phyloP scores from a whole-genome alignment of 164 flowering plant species.

The Piper longum region DNA sequence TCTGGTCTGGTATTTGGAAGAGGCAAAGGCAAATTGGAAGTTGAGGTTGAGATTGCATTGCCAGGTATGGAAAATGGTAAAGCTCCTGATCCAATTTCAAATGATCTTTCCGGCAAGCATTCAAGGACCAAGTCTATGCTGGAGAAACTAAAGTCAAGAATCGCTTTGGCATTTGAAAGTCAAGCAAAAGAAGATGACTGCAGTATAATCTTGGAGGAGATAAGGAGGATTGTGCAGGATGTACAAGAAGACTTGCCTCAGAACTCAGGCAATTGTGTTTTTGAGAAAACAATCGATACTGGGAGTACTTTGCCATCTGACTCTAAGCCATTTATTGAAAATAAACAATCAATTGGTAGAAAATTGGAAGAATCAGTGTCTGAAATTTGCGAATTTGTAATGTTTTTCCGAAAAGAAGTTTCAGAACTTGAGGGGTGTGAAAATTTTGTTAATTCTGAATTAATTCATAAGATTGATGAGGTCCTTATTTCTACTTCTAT shows the following conservation, averaged over 20 bases:
- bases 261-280: conserved; percentile 11
- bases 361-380: conserved; percentile 47
- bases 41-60: background rate
- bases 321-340: conserved; percentile 3
- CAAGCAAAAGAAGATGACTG: conserved; percentile 15
- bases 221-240: conserved; percentile 37
- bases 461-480: conserved; percentile 31
- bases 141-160: conserved; percentile 14
- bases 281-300: conserved; percentile 21
- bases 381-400: conserved; percentile 54
- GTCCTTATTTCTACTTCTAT: conserved; percentile 39
- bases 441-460: conserved; percentile 20
- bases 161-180: conserved; percentile 16
- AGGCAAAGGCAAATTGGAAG: background rate
- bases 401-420: conserved; percentile 60
- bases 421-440: conserved; percentile 24
- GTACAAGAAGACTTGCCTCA: conserved; percentile 23
- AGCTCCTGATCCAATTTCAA: background rate
- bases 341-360: conserved; percentile 6
- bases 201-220: conserved; percentile 31
- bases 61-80: background rate
- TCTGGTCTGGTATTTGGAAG: background rate
- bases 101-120: conserved; percentile 3
- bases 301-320: conserved; percentile 18
- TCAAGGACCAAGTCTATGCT: conserved; percentile 5